Base-by-base conservation (phyloP, 2,329 filamentous ascomycete genomes). In the Cladosporium phlei region DNA sequence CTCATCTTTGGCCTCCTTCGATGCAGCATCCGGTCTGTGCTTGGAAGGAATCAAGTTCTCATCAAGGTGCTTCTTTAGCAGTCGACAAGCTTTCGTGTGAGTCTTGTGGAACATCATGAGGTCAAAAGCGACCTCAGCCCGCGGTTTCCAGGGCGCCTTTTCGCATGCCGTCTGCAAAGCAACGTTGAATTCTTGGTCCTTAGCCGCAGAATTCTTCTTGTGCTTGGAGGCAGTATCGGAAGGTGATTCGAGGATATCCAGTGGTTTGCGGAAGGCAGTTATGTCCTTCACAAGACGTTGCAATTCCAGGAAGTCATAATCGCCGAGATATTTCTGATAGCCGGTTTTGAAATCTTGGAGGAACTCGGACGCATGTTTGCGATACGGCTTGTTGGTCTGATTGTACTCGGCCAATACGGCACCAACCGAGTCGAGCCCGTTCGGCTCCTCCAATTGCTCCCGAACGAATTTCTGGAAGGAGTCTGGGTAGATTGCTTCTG, bases 391-490 rank as follows among this genome's bases (percentile, higher is more conserved):
- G 22, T 21, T 29, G 32, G 16, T 14, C 19, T 37, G 32, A 7
- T 21, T 6, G 7, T 29, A 37, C 12, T 45, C 42, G 17, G 21
- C 9, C 12, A 45, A 8, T 17, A 45, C 32, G 22, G 42, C 42
- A 4, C 37, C 32, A n/a, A 45, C 42, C n/a, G 42, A 37, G 14
- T 35, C 17, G 32, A 45, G 24, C 8, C 37, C 42, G 22, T 29
- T 12, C 4, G 32, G 42, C 7, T 28, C 11, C 9, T 33, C 21
- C 11, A 45, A 12, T 17, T 37, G 30, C 22, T 35, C 32, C 10
- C 42, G 32, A 22, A 45, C 42, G 16, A 45, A 45, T 9, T 22
- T 22, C 32, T 45, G 42, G 17, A 45, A 27, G 12, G 42, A 16
- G 20, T 28, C 22, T 20, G 42, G 42, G 16, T 29, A 45, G 19